Percentiles rank a stretch among this genome's conserved stretches.
phyloP scores from a whole-genome alignment of 805 yeast species.

The Monosporozyma solicola region DNA sequence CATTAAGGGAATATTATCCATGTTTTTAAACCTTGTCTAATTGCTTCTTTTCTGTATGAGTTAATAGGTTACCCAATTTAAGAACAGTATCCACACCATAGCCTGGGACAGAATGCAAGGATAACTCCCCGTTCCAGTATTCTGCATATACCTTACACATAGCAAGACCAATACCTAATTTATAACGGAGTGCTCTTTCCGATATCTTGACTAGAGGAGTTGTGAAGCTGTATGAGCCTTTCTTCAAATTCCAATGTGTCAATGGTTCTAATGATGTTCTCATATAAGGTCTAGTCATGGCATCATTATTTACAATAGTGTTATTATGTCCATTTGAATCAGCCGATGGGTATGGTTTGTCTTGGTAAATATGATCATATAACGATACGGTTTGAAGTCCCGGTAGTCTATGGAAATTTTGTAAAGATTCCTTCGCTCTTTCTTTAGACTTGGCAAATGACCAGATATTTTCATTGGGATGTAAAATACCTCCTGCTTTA shows the following conservation, averaged over 20 bases:
- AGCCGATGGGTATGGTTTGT: neutral
- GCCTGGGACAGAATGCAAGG: constrained; percentile 77
- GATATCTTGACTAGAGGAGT: constrained; percentile 54
- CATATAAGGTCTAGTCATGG: constrained; percentile 14
- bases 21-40: constrained; percentile 51
- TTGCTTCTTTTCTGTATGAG: constrained; percentile 51
- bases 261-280: constrained; percentile 34
- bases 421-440: constrained; percentile 47
- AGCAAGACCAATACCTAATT: constrained; percentile 83
- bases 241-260: constrained; percentile 24
- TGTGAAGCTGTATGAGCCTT: constrained; percentile 20
- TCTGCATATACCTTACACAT: constrained; percentile 90
- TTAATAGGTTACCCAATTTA: constrained; percentile 70
- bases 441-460: constrained; percentile 71
- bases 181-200: constrained; percentile 63
- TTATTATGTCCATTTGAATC: constrained; percentile 1
- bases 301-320: neutral
- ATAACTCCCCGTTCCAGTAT: constrained; percentile 90
- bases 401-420: constrained; percentile 62
- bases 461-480: constrained; percentile 56
- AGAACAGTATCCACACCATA: constrained; percentile 86
- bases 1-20: neutral
- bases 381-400: constrained; percentile 40
- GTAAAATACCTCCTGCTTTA: constrained; percentile 79
- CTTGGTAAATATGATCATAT: constrained; percentile 17